Conservation (phyloP, 192 early-diverging fungal genomes). For the Backusella tuberculispora region DNA sequence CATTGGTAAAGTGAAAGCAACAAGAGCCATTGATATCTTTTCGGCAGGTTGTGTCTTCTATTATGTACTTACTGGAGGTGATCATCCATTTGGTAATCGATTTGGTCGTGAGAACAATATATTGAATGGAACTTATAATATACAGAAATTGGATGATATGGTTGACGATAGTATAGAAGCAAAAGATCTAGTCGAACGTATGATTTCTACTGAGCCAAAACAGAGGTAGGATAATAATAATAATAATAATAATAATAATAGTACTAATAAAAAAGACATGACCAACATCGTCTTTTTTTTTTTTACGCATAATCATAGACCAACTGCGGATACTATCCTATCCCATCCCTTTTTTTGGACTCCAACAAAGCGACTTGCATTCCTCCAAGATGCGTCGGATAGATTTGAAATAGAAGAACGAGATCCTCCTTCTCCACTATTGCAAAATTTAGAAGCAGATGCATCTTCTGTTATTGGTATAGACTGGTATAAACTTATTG, state of each 20-base stretch:
- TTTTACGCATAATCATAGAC: constrained; percentile 62
- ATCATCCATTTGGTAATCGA: constrained; percentile 95
- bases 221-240: constrained; percentile 54
- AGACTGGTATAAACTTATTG: constrained; percentile 79
- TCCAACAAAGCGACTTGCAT: constrained; percentile 78
- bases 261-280: background rate
- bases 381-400: constrained; percentile 95
- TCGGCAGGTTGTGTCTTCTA: constrained; percentile 95
- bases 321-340: constrained; percentile 75
- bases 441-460: constrained; percentile 67
- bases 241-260: background rate
- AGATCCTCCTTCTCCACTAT: constrained; percentile 67
- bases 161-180: constrained; percentile 79
- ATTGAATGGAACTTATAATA: constrained; percentile 69
- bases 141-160: constrained; percentile 71
- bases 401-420: constrained; percentile 88
- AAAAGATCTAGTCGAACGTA: constrained; percentile 86
- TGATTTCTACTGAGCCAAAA: constrained; percentile 78
- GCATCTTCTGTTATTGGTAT: constrained; percentile 62
- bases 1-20: constrained; percentile 57
- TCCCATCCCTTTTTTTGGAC: constrained; percentile 94
- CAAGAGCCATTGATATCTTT: constrained; percentile 93
- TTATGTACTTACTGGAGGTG: constrained; percentile 85
- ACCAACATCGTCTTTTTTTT: too few relatives aligned
- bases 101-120: constrained; percentile 92